A percentile compares a stretch with the other conserved stretches of the same genome.
phyloP scores from a whole-genome alignment of 1,284 basidiomycete genomes.

The Cutaneotrichosporon mucoides region DNA sequence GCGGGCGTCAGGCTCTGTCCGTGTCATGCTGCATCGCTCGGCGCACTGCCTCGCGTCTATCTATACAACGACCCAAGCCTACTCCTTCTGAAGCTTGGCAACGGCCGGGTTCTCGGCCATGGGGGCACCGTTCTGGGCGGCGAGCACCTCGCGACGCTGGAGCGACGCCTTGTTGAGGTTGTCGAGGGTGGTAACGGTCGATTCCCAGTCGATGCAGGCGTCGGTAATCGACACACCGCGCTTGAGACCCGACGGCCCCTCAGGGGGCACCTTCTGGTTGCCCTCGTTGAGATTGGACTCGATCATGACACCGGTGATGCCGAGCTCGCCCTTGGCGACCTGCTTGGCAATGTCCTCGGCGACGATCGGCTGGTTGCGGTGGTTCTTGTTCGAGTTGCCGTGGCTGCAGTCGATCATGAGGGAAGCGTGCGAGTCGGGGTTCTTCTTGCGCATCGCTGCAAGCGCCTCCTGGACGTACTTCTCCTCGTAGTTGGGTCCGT shows the following conservation, averaged over 20 bases:
- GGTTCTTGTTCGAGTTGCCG: slow-evolving; percentile 88
- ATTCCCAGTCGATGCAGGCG: slow-evolving; percentile 86
- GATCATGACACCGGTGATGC: slow-evolving; percentile 85
- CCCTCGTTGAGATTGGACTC: slow-evolving; percentile 89
- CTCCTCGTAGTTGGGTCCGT: slow-evolving; percentile 67
- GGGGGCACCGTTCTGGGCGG: slow-evolving; percentile 13
- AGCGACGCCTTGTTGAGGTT: slow-evolving; percentile 58
- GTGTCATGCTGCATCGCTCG: too few relatives aligned
- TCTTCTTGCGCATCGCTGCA: slow-evolving; percentile 64
- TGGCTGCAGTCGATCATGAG: slow-evolving; percentile 53
- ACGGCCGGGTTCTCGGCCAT: slow-evolving; percentile 2
- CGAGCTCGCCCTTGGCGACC: slow-evolving; percentile 65
- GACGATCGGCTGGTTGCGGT: slow-evolving; percentile 88
- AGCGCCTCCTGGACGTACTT: slow-evolving; percentile 72
- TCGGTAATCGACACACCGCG: slow-evolving; percentile 87
- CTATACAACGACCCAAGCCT: not conserved
- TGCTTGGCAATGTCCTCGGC: slow-evolving; percentile 84
- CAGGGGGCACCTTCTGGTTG: slow-evolving; percentile 59
- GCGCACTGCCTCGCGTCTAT: not conserved
- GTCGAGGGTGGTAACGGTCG: slow-evolving; percentile 65
- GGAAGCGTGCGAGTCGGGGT: slow-evolving; percentile 45
- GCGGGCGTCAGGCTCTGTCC: too few relatives aligned
- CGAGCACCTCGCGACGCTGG: slow-evolving; percentile 33
- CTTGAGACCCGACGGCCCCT: slow-evolving; percentile 62
- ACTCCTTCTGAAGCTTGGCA: slow-evolving; percentile 24